Evolutionary conservation across 2,329 filamentous ascomycete genomes (phyloP).

Genomic region (Pleomassaria siparia): DNA sequence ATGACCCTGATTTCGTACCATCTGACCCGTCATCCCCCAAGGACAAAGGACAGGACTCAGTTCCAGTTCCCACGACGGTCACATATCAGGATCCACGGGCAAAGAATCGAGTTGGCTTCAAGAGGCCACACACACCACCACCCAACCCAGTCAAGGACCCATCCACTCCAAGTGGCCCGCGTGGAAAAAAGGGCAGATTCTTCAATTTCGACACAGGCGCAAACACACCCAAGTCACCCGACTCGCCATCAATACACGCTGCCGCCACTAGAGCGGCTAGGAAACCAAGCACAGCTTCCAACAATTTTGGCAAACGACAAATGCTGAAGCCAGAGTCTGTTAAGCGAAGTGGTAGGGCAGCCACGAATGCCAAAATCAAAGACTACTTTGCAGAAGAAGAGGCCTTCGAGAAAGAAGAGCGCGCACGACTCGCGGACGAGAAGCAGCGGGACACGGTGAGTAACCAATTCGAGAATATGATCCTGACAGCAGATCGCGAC

Average conservation of each 20-base stretch:
- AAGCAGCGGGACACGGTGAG: too few relatives aligned
- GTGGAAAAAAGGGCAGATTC: not conserved
- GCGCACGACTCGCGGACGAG: too few relatives aligned
- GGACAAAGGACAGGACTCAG: not conserved
- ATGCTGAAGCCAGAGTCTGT: too few relatives aligned
- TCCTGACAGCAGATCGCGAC: too few relatives aligned
- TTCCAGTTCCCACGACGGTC: not conserved
- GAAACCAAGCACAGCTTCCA: too few relatives aligned
- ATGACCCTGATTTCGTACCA: not conserved
- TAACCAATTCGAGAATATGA: too few relatives aligned
- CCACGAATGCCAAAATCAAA: too few relatives aligned
- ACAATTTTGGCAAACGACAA: too few relatives aligned
- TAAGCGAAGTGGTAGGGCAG: too few relatives aligned
- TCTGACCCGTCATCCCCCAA: not conserved
- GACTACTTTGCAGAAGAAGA: too few relatives aligned
- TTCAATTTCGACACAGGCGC: too few relatives aligned
- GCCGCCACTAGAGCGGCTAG: not conserved
- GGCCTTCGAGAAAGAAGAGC: too few relatives aligned
- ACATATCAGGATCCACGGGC: not conserved
- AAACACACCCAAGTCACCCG: not conserved
- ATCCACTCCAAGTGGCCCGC: not conserved
- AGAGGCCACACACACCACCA: not conserved
- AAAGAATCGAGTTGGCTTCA: not conserved
- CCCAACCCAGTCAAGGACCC: not conserved
- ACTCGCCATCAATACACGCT: not conserved